Percentiles rank a stretch among this genome's conserved stretches.
These are phyloP conservation scores for Collybiopsis confluens DNA, from an alignment of 768 basidiomycete genomes.

Conservation along the genomic window DNA sequence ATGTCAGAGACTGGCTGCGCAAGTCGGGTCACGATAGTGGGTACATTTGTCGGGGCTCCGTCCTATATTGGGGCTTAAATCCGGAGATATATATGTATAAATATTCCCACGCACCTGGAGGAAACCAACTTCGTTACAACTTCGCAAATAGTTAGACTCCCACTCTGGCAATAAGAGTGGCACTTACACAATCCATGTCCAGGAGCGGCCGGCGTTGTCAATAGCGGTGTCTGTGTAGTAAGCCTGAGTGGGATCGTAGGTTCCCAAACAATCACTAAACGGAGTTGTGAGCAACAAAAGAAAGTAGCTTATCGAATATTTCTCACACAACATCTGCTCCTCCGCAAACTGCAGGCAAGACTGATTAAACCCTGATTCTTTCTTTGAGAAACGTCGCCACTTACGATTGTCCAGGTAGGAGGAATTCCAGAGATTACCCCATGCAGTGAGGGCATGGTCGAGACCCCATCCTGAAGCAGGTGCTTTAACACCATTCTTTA, in stretches of 20 bases:
- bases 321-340: slow-evolving; percentile 43
- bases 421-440: slow-evolving; percentile 38
- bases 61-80: slow-evolving; percentile 24
- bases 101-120: slow-evolving; percentile 40
- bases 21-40: slow-evolving; percentile 51
- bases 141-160: slow-evolving; percentile 17
- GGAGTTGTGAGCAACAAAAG: not conserved
- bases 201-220: slow-evolving; percentile 56
- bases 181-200: slow-evolving; percentile 66
- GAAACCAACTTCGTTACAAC: slow-evolving; percentile 70
- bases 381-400: not conserved
- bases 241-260: slow-evolving; percentile 32
- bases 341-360: slow-evolving; percentile 45
- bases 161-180: not conserved
- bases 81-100: not conserved
- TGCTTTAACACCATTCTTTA: slow-evolving; percentile 37
- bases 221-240: slow-evolving; percentile 54
- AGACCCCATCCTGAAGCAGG: slow-evolving; percentile 38
- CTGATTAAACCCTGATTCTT: not conserved
- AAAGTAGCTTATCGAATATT: not conserved
- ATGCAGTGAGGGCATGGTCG: slow-evolving; percentile 36
- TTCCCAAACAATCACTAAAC: slow-evolving; percentile 31
- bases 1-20: slow-evolving; percentile 53
- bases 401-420: slow-evolving; percentile 22
- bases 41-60: slow-evolving; percentile 31